Conservation (phyloP, 129 eudicot species). For the Flaveria robusta region DNA sequence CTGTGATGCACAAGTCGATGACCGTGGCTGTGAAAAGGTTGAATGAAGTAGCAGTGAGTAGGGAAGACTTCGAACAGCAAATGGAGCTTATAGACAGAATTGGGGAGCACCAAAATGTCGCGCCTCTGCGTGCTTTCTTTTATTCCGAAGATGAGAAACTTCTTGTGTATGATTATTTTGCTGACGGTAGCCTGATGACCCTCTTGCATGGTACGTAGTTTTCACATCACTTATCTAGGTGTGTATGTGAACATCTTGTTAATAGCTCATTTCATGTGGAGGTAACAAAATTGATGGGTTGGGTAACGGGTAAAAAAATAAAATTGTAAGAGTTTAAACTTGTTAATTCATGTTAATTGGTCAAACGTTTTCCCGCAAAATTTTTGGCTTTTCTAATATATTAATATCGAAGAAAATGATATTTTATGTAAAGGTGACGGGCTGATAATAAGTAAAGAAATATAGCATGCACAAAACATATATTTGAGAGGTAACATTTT, state of each 20-base stretch:
- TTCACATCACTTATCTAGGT: not conserved
- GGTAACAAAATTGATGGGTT: not conserved
- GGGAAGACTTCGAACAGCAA: slow-evolving; percentile 72
- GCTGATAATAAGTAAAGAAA: not conserved
- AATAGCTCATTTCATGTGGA: not conserved
- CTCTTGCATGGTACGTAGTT: slow-evolving; percentile 65
- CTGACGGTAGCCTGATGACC: slow-evolving; percentile 61
- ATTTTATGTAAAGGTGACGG: not conserved
- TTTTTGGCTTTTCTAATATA: too few species aligned
- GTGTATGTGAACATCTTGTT: not conserved
- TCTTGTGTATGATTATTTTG: slow-evolving; percentile 60
- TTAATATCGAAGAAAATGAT: too few species aligned
- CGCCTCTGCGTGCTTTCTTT: slow-evolving; percentile 71
- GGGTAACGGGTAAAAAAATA: too few species aligned
- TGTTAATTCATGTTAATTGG: too few species aligned
- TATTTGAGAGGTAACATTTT: not conserved
- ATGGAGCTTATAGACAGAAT: slow-evolving; percentile 69
- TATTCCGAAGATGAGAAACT: slow-evolving; percentile 81
- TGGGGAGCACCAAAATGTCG: slow-evolving; percentile 70
- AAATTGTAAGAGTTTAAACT: too few species aligned
- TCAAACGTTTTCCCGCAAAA: too few species aligned
- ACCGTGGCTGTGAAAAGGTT: slow-evolving; percentile 79
- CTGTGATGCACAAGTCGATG: slow-evolving; percentile 64
- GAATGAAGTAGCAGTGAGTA: slow-evolving; percentile 53
- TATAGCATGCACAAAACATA: not conserved